Conservation (phyloP, 2,329 filamentous ascomycete genomes). For the Cytospora mali region DNA sequence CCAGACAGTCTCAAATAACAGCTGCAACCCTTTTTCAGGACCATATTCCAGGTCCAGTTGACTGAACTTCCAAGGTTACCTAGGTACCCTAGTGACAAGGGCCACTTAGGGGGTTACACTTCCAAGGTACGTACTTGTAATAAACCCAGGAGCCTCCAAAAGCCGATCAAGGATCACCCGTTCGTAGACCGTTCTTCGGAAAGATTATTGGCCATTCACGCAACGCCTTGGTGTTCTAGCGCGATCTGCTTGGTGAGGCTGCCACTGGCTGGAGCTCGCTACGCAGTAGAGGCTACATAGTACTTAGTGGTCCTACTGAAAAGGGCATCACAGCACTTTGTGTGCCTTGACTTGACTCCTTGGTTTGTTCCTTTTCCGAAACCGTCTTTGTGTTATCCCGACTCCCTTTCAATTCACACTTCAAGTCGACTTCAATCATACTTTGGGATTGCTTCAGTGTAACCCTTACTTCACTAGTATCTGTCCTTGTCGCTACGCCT, state of each 20-base stretch:
- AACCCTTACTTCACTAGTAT: neutral
- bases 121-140: neutral
- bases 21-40: neutral
- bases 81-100: too few relatives aligned
- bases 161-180: neutral
- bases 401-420: neutral
- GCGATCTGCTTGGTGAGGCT: neutral
- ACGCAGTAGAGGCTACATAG: neutral
- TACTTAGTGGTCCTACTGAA: neutral
- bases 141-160: constrained; percentile 16
- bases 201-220: constrained; percentile 2
- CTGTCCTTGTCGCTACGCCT: neutral
- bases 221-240: constrained; percentile 13
- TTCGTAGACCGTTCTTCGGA: neutral
- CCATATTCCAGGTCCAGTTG: neutral
- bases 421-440: neutral
- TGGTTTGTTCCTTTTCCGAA: constrained; percentile 8
- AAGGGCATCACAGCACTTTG: neutral
- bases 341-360: neutral
- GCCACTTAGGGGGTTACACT: neutral
- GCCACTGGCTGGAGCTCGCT: neutral
- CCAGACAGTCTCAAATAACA: too few relatives aligned
- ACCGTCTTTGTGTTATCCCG: constrained; percentile 12
- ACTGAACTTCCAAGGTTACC: too few relatives aligned
- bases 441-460: constrained; percentile 5